A percentile compares a stretch with the other conserved stretches of the same genome.
phyloP scores from a whole-genome alignment of 108 stramenopile genomes.

The Fragilariopsis cylindrus region DNA sequence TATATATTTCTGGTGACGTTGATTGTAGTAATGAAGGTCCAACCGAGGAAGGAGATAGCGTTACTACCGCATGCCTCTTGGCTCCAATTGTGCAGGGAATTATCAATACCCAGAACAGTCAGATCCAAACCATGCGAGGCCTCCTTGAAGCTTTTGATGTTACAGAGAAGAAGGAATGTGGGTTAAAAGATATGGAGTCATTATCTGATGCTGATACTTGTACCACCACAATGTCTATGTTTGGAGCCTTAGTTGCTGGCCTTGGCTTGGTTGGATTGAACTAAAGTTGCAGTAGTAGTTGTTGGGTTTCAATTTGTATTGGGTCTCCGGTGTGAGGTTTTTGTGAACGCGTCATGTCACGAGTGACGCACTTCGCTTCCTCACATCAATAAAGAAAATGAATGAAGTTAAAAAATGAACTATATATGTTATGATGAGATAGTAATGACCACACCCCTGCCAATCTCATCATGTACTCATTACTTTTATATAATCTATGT shows the following conservation, averaged over 20 bases:
- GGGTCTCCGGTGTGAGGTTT: too few relatives aligned
- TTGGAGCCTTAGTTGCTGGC: not conserved
- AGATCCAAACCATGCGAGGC: constrained; percentile 80
- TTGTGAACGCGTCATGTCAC: too few relatives aligned
- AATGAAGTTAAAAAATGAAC: too few relatives aligned
- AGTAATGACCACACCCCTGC: too few relatives aligned
- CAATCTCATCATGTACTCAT: too few relatives aligned
- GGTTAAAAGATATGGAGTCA: not conserved
- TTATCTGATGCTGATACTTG: not conserved
- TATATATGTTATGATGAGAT: too few relatives aligned
- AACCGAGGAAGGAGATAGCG: constrained; percentile 22
- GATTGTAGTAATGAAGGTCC: constrained; percentile 52
- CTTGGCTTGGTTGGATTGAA: too few relatives aligned
- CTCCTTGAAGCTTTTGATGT: constrained; percentile 37
- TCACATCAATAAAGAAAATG: too few relatives aligned
- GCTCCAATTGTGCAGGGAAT: constrained; percentile 59
- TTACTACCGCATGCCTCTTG: constrained; percentile 47
- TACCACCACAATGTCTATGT: not conserved
- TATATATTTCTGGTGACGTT: constrained; percentile 50
- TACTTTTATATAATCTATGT: too few relatives aligned
- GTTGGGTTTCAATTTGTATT: too few relatives aligned
- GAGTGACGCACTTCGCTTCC: too few relatives aligned
- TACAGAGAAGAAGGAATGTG: not conserved
- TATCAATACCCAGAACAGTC: constrained; percentile 74
- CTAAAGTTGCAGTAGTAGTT: too few relatives aligned